Evolutionary conservation across 306 rosid genomes (phyloP), one percentile per base, ranked within the genome.

Genomic region (Acacia melanoxylon): DNA sequence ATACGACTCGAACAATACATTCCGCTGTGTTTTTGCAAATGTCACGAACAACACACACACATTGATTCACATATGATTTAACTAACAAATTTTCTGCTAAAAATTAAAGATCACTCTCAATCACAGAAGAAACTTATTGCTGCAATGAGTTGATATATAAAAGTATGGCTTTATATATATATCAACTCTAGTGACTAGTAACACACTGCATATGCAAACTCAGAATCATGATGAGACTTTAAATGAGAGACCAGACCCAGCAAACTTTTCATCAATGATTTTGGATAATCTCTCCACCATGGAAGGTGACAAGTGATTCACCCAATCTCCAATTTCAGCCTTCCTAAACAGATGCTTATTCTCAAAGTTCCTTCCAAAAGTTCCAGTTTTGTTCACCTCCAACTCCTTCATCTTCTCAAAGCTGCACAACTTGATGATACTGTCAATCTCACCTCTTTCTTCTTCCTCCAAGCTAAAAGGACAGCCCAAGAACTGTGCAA

Each of bases 301-400:
- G 5, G 33, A 48, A 22, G 92, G 89, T n/a, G 88, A 67, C 69
- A 92, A 74, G 66, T 92, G 78, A 44, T 90, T 92, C 1, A 84
- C 75, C 91, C 90, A 88, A 42, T 92, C 92, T 4, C 94, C 94
- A 15, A 88, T 77, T 83, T 88, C 86, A n/a, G 75, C 96, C 59
- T 88, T 90, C 40, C 96, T 62, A 77, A 90, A 91, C 54, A 82
- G 81, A 67, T 69, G 22, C 71, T 79, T 91, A 24, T 82, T 88
- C 80, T 85, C 90, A 67, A 90, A 74, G 17, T 81, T 71, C 84
- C 25, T 59, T 1, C 46, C 83, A 13, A 84, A 76, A 8, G 5
- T 61, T 8, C 90, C 92, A 10, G 1, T 68, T 44, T 79, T 88
- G 37, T 92, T 92, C 0, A 79, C 83, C 40, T 90, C 90, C 83